A percentile compares a stretch with the other conserved stretches of the same genome.
Conservation (phyloP, 2,329 filamentous ascomycete genomes). For the Fusarium brachygibbosum region DNA sequence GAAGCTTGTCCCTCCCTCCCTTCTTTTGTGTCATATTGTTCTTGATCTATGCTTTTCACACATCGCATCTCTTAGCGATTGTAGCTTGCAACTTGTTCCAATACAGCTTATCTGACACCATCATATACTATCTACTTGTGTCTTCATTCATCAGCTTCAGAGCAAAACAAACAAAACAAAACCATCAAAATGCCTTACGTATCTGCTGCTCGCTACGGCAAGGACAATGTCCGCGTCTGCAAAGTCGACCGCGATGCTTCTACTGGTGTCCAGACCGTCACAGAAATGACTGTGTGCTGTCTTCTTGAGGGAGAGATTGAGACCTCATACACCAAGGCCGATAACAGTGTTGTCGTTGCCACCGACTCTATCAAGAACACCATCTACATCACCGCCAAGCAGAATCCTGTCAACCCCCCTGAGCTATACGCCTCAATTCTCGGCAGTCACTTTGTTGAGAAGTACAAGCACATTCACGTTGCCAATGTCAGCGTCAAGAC, state of each 20-base stretch:
- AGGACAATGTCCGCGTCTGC: slow-evolving; percentile 98
- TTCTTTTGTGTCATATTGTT: not conserved
- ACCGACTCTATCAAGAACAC: slow-evolving; percentile 99
- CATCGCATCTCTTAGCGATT: slow-evolving; percentile 2
- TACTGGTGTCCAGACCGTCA: slow-evolving; percentile 84
- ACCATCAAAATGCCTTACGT: slow-evolving; percentile 65
- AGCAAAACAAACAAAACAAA: slow-evolving; percentile 21
- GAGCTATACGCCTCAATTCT: slow-evolving; percentile 91
- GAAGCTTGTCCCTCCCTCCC: slow-evolving; percentile 25
- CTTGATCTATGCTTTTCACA: slow-evolving; percentile 5
- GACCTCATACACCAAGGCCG: slow-evolving; percentile 87
- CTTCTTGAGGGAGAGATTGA: slow-evolving; percentile 95
- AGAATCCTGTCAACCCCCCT: slow-evolving; percentile 90
- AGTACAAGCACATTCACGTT: slow-evolving; percentile 87
- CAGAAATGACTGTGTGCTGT: slow-evolving; percentile 95
- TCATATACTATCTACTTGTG: slow-evolving; percentile 13
- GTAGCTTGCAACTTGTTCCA: slow-evolving; percentile 10
- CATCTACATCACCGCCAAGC: slow-evolving; percentile 93
- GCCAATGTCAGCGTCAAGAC: slow-evolving; percentile 86
- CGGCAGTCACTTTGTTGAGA: slow-evolving; percentile 88
- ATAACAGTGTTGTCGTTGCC: slow-evolving; percentile 95
- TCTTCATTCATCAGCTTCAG: slow-evolving; percentile 7
- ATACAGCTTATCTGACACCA: slow-evolving; percentile 17
- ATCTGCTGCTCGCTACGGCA: slow-evolving; percentile 81
- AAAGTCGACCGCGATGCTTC: slow-evolving; percentile 88